Base-by-base conservation (phyloP, 441 rosid genomes). In the Euphorbia schlechtendalii region DNA sequence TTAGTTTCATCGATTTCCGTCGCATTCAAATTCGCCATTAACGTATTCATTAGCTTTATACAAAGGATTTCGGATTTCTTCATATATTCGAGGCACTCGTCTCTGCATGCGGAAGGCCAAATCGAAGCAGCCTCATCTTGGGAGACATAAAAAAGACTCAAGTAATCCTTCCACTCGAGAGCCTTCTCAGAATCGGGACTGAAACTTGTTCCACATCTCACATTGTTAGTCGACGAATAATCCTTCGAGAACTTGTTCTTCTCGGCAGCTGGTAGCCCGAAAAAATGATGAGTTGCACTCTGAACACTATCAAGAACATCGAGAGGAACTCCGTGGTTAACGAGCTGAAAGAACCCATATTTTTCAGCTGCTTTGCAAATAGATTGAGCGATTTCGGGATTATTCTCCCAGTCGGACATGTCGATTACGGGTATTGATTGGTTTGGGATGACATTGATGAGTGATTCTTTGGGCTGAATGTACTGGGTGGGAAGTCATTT, bases 371-470 rank as follows among this genome's bases (percentile, higher is more conserved):
- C 82, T 5, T 73, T 45, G 11, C 77, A 64, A 49, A 76, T 62
- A n/a, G n/a, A n/a, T n/a, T n/a, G n/a, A n/a, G n/a, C n/a, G n/a
- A n/a, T n/a, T n/a, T n/a, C n/a, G n/a, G 0, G 76, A 66, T 56
- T 71, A 70, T 5, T n/a, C 0, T 70, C 73, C 71, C 56, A 67
- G 3, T 76, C 67, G 7, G 81, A 72, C 73, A 76, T 58, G 46
- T 77, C 79, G 12, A 80, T 76, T 1, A 79, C 32, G 18, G 80
- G 82, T 10, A 79, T 54, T 38, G 77, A 71, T 5, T 72, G 68
- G 0, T 48, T 41, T 0, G 71, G 48, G 0, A 69, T 20, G 57
- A 34, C 18, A 10, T 45, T 63, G 49, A 58, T 67, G 1, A 32
- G 54, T 27, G 51, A 75, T 36, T 74, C n/a, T n/a, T n/a, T n/a